Evolutionary conservation across 2,329 filamentous ascomycete species (phyloP), one percentile per base, ranked within the genome.

Genomic region (Monilinia vaccinii-corymbosi): DNA sequence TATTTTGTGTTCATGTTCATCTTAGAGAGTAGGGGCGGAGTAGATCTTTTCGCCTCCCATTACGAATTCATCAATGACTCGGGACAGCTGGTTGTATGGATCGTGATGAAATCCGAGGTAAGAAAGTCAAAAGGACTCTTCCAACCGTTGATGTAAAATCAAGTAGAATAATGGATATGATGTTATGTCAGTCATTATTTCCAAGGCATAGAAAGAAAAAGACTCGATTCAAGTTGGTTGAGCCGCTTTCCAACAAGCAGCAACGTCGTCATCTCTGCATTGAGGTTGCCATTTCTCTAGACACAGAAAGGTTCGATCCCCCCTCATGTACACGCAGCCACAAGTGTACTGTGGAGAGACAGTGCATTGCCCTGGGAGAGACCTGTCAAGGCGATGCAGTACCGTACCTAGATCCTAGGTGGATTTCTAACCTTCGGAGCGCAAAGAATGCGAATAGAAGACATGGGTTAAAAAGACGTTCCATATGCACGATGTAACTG

Each of bases 181-280:
- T 57, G 36, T 58, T 58, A 58, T 44, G 18, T 51, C 25, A 23
- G 38, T 44, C 31, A 44, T 53, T 18, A 53, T 47, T 56, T 58
- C 46, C 46, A 58, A 58, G 56, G 56, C 34, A 58, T n/a, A 31
- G 11, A 55, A 18, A 44, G 25, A 44, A 23, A 23, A 23, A 53
- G 50, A 42, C 25, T 21, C 9, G 25, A 36, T 40, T 9, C 16
- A n/a, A 18, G 16, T 4, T 53, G 50, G 25, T 44, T 53, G 36
- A 44, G 50, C 25, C 50, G 50, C 38, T 53, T 48, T 53, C 50
- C 28, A 44, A 53, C 36, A 53, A 53, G 36, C 28, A 44, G 44
- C 36, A 53, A 53, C 40, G 38, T 53, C 25, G 50, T 32, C 31
- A 44, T 25, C 23, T 28, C 40, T 40, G 18, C 13, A 21, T 51